Evolutionary conservation across 202 grass and related monocot genomes (phyloP).

Genomic region (Eragrostis tef): DNA sequence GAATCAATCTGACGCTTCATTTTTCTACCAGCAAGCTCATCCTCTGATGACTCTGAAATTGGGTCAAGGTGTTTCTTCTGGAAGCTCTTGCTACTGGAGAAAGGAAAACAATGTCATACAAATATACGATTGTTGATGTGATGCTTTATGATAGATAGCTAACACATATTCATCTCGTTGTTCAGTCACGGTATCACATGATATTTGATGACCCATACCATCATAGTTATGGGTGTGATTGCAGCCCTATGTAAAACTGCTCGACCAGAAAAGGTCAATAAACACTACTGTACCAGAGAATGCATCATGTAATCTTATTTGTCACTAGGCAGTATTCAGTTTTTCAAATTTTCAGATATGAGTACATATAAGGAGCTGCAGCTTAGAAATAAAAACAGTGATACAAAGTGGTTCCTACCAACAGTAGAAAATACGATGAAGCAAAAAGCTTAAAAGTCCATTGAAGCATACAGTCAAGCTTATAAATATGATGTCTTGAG

Average conservation of each 20-base stretch:
- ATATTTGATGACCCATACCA: background rate
- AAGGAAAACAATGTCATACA: conserved; percentile 42
- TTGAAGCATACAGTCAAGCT: background rate
- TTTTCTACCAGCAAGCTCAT: conserved; percentile 52
- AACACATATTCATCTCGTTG: background rate
- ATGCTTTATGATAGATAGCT: conserved; percentile 2
- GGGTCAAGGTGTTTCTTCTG: conserved; percentile 42
- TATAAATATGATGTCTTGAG: background rate
- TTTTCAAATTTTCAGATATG: background rate
- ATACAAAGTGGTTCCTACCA: background rate
- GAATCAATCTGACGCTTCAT: conserved; percentile 40
- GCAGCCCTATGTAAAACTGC: background rate
- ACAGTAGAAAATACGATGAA: background rate
- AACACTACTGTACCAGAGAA: background rate
- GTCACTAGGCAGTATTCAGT: background rate
- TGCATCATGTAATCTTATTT: background rate
- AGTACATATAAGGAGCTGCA: background rate
- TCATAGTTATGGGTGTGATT: background rate
- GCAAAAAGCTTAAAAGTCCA: background rate
- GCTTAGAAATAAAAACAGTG: background rate
- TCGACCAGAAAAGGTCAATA: background rate
- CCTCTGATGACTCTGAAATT: conserved; percentile 61
- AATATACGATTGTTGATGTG: conserved; percentile 15
- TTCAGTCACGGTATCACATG: background rate
- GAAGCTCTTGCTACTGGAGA: conserved; percentile 56